Evolutionary conservation across 2,329 filamentous ascomycete genomes (phyloP), one percentile per base, ranked within the genome.

Genomic region (Fulvia fulva): DNA sequence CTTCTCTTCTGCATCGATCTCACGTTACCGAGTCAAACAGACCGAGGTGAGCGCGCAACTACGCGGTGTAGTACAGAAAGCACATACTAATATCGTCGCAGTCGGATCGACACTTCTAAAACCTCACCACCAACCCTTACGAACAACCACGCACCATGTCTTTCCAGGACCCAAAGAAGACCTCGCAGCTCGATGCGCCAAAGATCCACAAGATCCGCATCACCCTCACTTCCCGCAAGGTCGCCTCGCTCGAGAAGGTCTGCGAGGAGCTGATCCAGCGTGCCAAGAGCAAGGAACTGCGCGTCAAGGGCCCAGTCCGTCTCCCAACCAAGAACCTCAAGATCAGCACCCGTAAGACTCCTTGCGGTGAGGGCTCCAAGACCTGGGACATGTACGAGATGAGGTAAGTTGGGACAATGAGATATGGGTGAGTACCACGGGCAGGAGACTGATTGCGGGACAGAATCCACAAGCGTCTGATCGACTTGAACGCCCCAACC

Each of bases 321-420:
- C 89, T 97, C 74, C 91, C 94, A 73, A 97, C 92, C 83, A 96
- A 97, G 88, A 90, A 86, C 78, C 86, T 97, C 75, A 91, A 94
- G 85, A 87, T 96, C 84, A 91, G 90, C 78, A 96, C 94, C 84
- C 89, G 94, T 76, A 99, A 99, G 89, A 97, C 94, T 68, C 94
- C 94, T 78, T 94, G 90, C 82, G 94, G 94, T 89, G 94, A 99
- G 87, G 94, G 94, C 83, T 95, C 89, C 81, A 99, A 99, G 91
- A 99, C 94, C 76, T 99, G 94, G 94, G 94, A 97, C 79, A 87
- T 85, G 80, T 99, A 84, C 81, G 93, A 99, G 88, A 95, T 99
- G 91, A 89, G 93, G 83, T 72, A 55, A 63, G 69, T 62, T 44
- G 8, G 19, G 2, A 84, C 80, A 91, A 87, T 93, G 97, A 90